Percentiles rank a stretch among this genome's conserved stretches.
phyloP scores from a whole-genome alignment of 768 basidiomycete genomes.

The Podaxis sp. region DNA sequence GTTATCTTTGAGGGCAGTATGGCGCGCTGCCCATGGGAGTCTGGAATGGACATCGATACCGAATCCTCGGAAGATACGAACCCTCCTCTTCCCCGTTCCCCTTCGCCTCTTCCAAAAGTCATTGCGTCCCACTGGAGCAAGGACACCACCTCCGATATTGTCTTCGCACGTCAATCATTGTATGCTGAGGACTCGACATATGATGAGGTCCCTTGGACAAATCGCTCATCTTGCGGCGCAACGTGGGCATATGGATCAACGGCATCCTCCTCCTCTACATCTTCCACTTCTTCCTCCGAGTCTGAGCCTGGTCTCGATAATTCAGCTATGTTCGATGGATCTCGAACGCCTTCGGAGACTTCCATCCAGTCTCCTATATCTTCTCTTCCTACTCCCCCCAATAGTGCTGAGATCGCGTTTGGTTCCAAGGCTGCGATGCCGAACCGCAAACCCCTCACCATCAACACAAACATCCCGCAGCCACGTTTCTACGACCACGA shows the following conservation, averaged over 20 bases:
- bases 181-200: conserved; percentile 34
- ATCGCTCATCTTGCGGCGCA: conserved; percentile 42
- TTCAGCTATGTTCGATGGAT: conserved; percentile 40
- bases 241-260: conserved; percentile 54
- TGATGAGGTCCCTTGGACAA: conserved; percentile 31
- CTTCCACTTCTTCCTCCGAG: conserved; percentile 8
- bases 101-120: conserved; percentile 24
- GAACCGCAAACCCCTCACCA: conserved; percentile 37
- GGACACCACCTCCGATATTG: conserved; percentile 45
- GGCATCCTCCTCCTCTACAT: conserved; percentile 35
- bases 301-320: conserved; percentile 22
- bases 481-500: conserved; percentile 44
- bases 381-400: conserved; percentile 58
- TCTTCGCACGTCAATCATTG: conserved; percentile 36
- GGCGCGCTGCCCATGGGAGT: conserved; percentile 73
- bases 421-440: conserved; percentile 29
- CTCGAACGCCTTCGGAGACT: conserved; percentile 39
- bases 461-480: conserved; percentile 51
- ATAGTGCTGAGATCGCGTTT: conserved; percentile 40
- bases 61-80: conserved; percentile 45
- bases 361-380: conserved; percentile 47
- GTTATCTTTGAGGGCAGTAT: conserved; percentile 74
- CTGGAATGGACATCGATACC: conserved; percentile 65
- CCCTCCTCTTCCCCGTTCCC: conserved; percentile 31
- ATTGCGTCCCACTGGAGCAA: conserved; percentile 57